Conservation (phyloP, 1,284 basidiomycete genomes). For the Ceratobasidium sp. region DNA sequence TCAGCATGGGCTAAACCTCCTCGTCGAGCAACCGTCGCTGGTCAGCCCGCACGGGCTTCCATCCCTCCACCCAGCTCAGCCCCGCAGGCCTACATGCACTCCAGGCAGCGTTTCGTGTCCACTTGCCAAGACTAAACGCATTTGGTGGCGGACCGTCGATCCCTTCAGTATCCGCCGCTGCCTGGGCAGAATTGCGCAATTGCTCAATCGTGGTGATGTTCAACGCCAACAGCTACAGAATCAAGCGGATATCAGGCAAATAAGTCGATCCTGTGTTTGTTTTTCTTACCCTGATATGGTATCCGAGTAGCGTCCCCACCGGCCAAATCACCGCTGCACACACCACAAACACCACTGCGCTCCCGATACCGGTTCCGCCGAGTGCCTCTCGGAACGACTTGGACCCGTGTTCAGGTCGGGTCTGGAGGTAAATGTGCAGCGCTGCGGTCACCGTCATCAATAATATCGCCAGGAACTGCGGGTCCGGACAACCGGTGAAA, state of each 20-base stretch:
- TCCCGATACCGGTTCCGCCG: conserved; percentile 63
- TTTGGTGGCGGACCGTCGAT: conserved; percentile 58
- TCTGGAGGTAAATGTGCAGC: conserved; percentile 75
- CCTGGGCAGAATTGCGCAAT: conserved; percentile 81
- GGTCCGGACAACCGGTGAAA: not conserved
- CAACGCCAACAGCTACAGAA: conserved; percentile 68
- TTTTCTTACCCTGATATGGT: conserved; percentile 77
- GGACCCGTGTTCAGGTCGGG: conserved; percentile 49
- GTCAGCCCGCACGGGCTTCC: conserved; percentile 66
- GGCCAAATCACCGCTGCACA: conserved; percentile 78
- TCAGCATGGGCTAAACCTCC: not conserved
- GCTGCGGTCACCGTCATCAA: conserved; percentile 82
- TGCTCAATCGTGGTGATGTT: conserved; percentile 94
- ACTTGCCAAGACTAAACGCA: conserved; percentile 76
- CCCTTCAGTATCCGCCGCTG: conserved; percentile 58
- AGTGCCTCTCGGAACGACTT: conserved; percentile 65
- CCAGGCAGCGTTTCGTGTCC: conserved; percentile 68
- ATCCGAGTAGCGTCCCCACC: conserved; percentile 73
- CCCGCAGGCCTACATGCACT: conserved; percentile 74
- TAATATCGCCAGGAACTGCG: conserved; percentile 68
- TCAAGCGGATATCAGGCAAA: conserved; percentile 16
- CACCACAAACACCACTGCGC: conserved; percentile 76
- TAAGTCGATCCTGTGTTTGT: not conserved
- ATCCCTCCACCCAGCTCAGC: conserved; percentile 69
- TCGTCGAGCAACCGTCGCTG: conserved; percentile 56